Conservation (phyloP, 768 basidiomycete species). For the Serendipita sp. region DNA sequence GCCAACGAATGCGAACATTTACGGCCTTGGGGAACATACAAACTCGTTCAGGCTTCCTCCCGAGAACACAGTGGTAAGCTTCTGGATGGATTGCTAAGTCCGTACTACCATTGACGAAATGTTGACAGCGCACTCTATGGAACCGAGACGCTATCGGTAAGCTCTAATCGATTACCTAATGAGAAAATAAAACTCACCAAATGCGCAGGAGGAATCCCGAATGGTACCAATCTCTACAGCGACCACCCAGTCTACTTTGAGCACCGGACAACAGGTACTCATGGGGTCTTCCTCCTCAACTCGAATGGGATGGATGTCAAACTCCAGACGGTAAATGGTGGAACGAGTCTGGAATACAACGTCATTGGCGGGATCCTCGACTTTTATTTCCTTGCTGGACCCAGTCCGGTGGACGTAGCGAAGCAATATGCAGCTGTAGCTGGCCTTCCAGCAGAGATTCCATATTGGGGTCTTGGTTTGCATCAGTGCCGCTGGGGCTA, state of each 20-base stretch:
- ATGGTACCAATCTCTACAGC: conserved; percentile 29
- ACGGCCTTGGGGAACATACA: conserved; percentile 49
- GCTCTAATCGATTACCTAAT: not conserved
- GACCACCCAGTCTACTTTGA: conserved; percentile 57
- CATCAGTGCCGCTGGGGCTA: conserved; percentile 64
- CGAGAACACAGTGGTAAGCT: not conserved
- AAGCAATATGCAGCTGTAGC: conserved; percentile 53
- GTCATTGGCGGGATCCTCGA: conserved; percentile 42
- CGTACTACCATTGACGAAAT: not conserved
- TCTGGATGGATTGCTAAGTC: not conserved
- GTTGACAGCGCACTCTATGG: not conserved
- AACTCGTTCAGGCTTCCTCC: conserved; percentile 7
- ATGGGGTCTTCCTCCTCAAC: conserved; percentile 68
- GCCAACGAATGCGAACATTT: conserved; percentile 51
- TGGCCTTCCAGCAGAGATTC: conserved; percentile 52
- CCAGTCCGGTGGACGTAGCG: conserved; percentile 34
- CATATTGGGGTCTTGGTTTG: conserved; percentile 57
- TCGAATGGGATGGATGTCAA: conserved; percentile 14
- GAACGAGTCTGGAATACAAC: conserved; percentile 38
- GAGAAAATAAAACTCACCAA: too few relatives aligned
- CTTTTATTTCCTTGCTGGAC: conserved; percentile 38
- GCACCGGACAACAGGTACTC: conserved; percentile 49
- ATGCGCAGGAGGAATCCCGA: not conserved
- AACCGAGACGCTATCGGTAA: conserved; percentile 1
- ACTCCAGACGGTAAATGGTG: not conserved